Evolutionary conservation across 306 rosid genomes (phyloP), one percentile per base, ranked within the genome.

Genomic region (Quercus cerris): DNA sequence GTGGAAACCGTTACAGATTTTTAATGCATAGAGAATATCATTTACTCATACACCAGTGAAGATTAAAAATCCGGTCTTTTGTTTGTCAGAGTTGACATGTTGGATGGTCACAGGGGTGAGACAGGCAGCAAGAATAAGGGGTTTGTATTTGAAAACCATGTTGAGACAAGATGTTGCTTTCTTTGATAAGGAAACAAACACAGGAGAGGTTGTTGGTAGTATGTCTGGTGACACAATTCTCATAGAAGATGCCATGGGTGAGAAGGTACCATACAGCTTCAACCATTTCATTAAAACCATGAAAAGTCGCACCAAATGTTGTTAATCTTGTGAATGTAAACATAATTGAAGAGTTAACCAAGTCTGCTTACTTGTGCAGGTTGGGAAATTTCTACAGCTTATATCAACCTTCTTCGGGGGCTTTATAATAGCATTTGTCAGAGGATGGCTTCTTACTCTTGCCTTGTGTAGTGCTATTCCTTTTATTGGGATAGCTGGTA

Each of bases 211-310:
- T 15, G 25, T 76, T 18, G 80, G 77, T 9, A 70, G 84, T 54
- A 81, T 81, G 84, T 81, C 84, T 7, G 80, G 84, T 30, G 84
- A 81, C 28, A 81, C 84, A 15, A 75, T 81, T 61, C 84, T 81
- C 19, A 81, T 75, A 23, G 80, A 81, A 46, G 85, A 38, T 38
- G 44, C 44, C 44, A 38, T 38, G 10, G 44, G 44, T 38, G 44
- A 38, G 10, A 38, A 38, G 77, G 85, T 81, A 25, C 10, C 5
- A n/a, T 20, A n/a, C 19, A n/a, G 18, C 10, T 52, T 41, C 62
- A 14, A 20, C 11, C 25, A 14, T 27, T 17, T 30, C 38, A 35
- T n/a, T 6, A n/a, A 20, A 30, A 46, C 44, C 14, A 51, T 44
- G 12, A 30, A 70, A 44, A 44, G 30, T 44, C 71, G 19, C 20